Evolutionary conservation across 495 filamentous ascomycete genomes (phyloP), one percentile per base, ranked within the genome.

Genomic region (Platismatia glauca): DNA sequence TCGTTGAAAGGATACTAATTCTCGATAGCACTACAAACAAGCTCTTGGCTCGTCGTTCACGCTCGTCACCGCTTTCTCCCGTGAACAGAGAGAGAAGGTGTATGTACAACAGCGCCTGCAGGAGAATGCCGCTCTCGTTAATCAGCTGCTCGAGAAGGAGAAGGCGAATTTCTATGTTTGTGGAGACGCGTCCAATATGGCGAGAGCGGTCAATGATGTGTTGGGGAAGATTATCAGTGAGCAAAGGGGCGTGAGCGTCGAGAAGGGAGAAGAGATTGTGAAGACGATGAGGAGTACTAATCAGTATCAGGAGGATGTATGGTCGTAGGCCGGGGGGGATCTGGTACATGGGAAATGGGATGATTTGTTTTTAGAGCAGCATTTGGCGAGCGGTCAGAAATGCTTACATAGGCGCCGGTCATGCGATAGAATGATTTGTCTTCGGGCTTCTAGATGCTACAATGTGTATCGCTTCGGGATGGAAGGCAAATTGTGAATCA

Each of bases 131-230:
- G 80, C 86, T 58, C 84, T 95, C 66, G 81, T 99, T 76, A 94
- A 96, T 73, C 84, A 92, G 66, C 84, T 99, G 4, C 79, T 99
- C 15, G 78, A 89, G 71, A 75, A 86, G 67, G 90, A 97, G 72
- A 87, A 87, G 70, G 93, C 88, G 20, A 96, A 93, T 75, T 90
- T 99, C 77, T 99, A 99, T 72, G 94, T 99, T 39, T 99, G 94
- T 70, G 94, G 94, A 76, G 94, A 99, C 69, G 94, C 94, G 8
- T 89, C 95, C 56, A 93, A 96, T 77, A 99, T 99, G 94, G 94
- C 94, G 44, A 84, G 95, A 52, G 94, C 97, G 71, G 94, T 99
- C 75, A 97, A 92, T 76, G 78, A 85, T 41, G 81, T 90, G 9
- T 80, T 99, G 27, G 86, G 78, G 38, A 85, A 92, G 72, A 95